These are phyloP conservation scores for Metarhizium brunneum DNA, from an alignment of 2,329 filamentous ascomycete species.

Conservation along the genomic window DNA sequence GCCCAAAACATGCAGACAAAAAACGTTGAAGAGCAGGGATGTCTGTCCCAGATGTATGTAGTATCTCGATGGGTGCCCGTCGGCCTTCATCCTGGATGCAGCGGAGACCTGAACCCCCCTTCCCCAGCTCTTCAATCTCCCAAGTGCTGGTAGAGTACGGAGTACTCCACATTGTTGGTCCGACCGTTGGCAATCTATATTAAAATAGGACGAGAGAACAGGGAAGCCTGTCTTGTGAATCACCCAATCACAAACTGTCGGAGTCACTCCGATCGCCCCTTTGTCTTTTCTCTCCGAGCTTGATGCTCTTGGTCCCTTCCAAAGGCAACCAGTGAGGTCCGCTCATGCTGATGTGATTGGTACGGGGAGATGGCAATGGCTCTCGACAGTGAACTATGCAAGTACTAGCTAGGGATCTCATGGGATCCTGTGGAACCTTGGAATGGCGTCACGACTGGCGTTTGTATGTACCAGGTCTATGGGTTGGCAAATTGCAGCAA, in stretches of 20 bases:
- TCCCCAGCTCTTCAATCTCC: too few relatives aligned
- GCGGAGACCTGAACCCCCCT: background rate
- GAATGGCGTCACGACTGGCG: too few relatives aligned
- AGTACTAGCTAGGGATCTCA: too few relatives aligned
- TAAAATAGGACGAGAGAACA: too few relatives aligned
- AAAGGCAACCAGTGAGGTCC: background rate
- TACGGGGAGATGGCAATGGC: too few relatives aligned
- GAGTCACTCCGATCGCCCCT: background rate
- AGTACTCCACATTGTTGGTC: background rate
- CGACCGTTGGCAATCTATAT: background rate
- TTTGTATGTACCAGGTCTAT: too few relatives aligned
- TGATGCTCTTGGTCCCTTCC: background rate
- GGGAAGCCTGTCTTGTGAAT: background rate
- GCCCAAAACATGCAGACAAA: background rate
- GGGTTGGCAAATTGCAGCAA: background rate
- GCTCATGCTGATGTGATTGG: too few relatives aligned
- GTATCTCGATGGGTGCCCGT: constrained; percentile 1
- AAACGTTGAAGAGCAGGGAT: background rate
- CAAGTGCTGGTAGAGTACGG: too few relatives aligned
- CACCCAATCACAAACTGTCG: background rate
- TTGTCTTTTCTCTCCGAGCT: background rate
- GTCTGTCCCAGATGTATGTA: background rate
- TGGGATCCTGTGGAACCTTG: too few relatives aligned
- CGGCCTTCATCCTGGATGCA: background rate
- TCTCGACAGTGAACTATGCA: too few relatives aligned